phyloP scores from a whole-genome alignment of 805 yeast species.

The Jamesozyma jinghongensis region DNA sequence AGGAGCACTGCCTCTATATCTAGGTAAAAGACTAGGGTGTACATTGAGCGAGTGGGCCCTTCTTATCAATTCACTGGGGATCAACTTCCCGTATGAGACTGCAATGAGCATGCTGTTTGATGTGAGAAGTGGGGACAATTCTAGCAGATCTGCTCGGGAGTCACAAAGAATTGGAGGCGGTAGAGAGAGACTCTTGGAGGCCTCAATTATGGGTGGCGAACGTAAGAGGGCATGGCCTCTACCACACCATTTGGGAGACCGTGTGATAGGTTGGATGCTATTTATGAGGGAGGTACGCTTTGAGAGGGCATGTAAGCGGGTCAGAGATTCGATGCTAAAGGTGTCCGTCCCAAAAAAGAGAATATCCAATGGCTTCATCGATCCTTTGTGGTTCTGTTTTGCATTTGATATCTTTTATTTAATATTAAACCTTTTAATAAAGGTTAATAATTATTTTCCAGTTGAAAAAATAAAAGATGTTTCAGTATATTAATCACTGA shows the following conservation, averaged over 20 bases:
- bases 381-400: too few species aligned
- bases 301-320: conserved; percentile 27
- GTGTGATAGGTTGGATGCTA: conserved; percentile 51
- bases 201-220: conserved; percentile 47
- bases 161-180: conserved; percentile 18
- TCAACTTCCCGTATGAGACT: conserved; percentile 79
- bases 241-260: conserved; percentile 57
- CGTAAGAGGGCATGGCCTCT: conserved; percentile 38
- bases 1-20: conserved; percentile 82
- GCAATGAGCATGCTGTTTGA: conserved; percentile 58
- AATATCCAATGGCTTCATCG: conserved; percentile 22
- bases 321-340: conserved; percentile 52
- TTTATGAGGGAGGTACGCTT: conserved; percentile 14
- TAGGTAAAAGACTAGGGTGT: conserved; percentile 85
- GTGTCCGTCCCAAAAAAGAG: conserved; percentile 75
- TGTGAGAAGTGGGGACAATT: conserved; percentile 4
- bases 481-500: too few species aligned
- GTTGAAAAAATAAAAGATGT: too few species aligned
- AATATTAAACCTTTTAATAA: too few species aligned
- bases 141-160: conserved; percentile 14
- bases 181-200: conserved; percentile 31
- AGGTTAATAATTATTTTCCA: too few species aligned
- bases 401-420: too few species aligned
- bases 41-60: conserved; percentile 66
- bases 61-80: conserved; percentile 52